phyloP scores from a whole-genome alignment of 106 monocot species.

The Gastrodia elata region DNA sequence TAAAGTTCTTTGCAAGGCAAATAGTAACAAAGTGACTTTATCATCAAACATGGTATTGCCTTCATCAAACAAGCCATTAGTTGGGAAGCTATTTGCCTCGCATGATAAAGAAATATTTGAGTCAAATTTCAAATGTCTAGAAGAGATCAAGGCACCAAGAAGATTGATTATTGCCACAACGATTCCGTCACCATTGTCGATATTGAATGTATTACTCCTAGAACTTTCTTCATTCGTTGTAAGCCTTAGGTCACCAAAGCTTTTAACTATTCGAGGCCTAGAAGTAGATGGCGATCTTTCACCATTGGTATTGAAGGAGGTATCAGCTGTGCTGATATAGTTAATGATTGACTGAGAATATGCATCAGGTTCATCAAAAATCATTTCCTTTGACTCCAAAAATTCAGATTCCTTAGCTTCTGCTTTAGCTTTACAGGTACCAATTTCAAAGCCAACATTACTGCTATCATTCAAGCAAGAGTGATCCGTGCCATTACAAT shows the following conservation, averaged over 20 bases:
- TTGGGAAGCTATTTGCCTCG: slow-evolving; percentile 20
- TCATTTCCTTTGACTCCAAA: slow-evolving; percentile 10
- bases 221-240: slow-evolving; percentile 75
- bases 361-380: slow-evolving; percentile 16
- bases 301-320: slow-evolving; percentile 18
- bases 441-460: slow-evolving; percentile 13
- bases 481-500: slow-evolving; percentile 37
- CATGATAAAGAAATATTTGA: slow-evolving; percentile 28
- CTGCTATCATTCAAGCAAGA: slow-evolving; percentile 10
- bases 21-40: slow-evolving; percentile 73
- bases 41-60: slow-evolving; percentile 67
- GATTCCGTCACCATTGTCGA: slow-evolving; percentile 87
- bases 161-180: slow-evolving; percentile 84
- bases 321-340: neutral
- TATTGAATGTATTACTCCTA: slow-evolving; percentile 75
- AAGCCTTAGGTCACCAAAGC: slow-evolving; percentile 66
- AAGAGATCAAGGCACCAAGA: slow-evolving; percentile 69
- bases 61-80: slow-evolving; percentile 43
- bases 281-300: slow-evolving; percentile 40
- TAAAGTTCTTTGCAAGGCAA: slow-evolving; percentile 84
- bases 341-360: slow-evolving; percentile 15
- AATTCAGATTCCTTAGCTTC: slow-evolving; percentile 21
- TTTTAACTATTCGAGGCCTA: slow-evolving; percentile 47
- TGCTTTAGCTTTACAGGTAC: slow-evolving; percentile 5
- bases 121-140: slow-evolving; percentile 62